phyloP scores from a whole-genome alignment of 495 filamentous ascomycete species.

The Neurospora sublineolata region DNA sequence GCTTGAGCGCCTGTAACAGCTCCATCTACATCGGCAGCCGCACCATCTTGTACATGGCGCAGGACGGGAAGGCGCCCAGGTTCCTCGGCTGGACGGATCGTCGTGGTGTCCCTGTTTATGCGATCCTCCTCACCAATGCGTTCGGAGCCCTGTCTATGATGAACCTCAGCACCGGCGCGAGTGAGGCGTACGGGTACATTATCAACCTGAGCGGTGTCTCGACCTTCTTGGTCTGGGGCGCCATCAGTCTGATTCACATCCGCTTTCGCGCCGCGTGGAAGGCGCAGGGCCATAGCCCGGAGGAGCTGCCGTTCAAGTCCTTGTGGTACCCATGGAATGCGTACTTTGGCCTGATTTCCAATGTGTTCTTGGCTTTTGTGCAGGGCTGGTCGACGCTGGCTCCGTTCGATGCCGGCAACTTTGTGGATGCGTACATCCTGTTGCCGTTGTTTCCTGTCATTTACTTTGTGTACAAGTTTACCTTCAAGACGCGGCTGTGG shows the following conservation, averaged over 20 bases:
- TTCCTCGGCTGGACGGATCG: constrained; percentile 53
- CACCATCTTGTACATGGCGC: constrained; percentile 55
- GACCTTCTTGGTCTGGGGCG: constrained; percentile 57
- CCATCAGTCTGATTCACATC: constrained; percentile 56
- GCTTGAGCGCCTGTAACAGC: constrained; percentile 57
- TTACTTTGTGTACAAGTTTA: constrained; percentile 46
- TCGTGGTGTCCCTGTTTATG: constrained; percentile 53
- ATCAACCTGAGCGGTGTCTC: constrained; percentile 43
- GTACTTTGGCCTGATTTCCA: constrained; percentile 47
- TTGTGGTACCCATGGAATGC: constrained; percentile 51
- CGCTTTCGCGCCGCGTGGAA: constrained; percentile 49
- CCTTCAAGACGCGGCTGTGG: constrained; percentile 45
- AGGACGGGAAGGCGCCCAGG: constrained; percentile 50
- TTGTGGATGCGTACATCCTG: constrained; percentile 59
- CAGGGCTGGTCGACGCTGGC: constrained; percentile 46
- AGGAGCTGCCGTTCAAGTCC: constrained; percentile 47
- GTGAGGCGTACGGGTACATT: constrained; percentile 41
- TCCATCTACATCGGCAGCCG: constrained; percentile 58
- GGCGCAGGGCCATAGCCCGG: constrained; percentile 41
- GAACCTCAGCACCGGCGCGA: constrained; percentile 47
- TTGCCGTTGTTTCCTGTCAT: constrained; percentile 54
- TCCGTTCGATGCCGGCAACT: constrained; percentile 46
- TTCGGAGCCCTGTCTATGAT: constrained; percentile 59
- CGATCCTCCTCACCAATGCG: constrained; percentile 50
- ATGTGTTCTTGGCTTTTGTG: constrained; percentile 53